Percentiles rank a stretch among this genome's conserved stretches.
Evolutionary conservation across 768 basidiomycete genomes (phyloP).

Genomic region (Lactifluus subvellereus): DNA sequence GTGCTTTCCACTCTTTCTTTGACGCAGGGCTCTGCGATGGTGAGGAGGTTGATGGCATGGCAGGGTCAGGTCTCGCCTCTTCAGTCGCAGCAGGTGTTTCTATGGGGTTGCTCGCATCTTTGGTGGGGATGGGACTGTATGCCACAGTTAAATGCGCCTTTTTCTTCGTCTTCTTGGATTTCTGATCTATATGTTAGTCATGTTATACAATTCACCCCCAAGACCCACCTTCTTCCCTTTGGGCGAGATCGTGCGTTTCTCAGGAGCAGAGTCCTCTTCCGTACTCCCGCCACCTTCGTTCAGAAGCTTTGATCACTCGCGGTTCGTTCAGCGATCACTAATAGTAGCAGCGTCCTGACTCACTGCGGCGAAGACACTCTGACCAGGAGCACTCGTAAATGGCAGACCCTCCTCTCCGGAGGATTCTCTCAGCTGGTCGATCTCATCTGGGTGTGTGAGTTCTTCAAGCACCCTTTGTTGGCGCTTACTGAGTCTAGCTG

Average conservation of each 20-base stretch:
- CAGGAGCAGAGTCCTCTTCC: conserved; percentile 7
- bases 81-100: conserved; percentile 2
- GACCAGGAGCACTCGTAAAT: background rate
- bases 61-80: conserved; percentile 2
- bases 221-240: conserved; percentile 25
- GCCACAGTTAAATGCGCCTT: conserved; percentile 10
- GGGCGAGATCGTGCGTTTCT: background rate
- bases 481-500: conserved; percentile 73
- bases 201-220: background rate
- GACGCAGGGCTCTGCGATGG: conserved; percentile 22
- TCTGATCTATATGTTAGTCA: conserved; percentile 4
- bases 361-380: conserved; percentile 22
- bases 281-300: conserved; percentile 1
- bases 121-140: background rate
- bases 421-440: conserved; percentile 33
- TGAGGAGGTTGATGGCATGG: conserved; percentile 8
- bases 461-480: conserved; percentile 85
- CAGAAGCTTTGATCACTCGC: conserved; percentile 15
- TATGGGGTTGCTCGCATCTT: conserved; percentile 11
- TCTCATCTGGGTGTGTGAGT: conserved; percentile 48
- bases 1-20: conserved; percentile 47
- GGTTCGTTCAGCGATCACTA: background rate
- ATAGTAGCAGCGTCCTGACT: background rate
- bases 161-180: conserved; percentile 42
- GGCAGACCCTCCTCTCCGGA: conserved; percentile 25